Evolutionary conservation across 805 yeast species (phyloP).

Genomic region (Wickerhamiella azyma): DNA sequence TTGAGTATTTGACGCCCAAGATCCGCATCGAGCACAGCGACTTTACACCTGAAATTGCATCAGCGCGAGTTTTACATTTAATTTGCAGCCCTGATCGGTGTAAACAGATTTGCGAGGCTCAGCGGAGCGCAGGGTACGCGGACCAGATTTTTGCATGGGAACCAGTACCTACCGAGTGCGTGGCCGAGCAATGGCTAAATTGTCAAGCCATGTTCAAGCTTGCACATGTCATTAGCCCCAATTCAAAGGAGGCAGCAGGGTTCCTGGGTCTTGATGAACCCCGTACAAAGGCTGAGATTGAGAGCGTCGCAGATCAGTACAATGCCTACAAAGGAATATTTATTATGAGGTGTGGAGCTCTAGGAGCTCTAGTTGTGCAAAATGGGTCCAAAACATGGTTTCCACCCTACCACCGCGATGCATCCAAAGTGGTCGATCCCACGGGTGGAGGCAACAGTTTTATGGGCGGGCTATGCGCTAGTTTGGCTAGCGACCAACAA

Average conservation of each 20-base stretch:
- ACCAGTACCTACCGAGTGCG: slow-evolving; percentile 71
- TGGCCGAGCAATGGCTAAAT: slow-evolving; percentile 31
- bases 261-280: slow-evolving; percentile 41
- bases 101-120: slow-evolving; percentile 26
- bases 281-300: slow-evolving; percentile 28
- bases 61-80: slow-evolving; percentile 45
- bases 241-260: slow-evolving; percentile 67
- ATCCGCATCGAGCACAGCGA: slow-evolving; percentile 46
- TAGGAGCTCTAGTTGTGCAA: slow-evolving; percentile 46
- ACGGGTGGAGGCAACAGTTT: slow-evolving; percentile 93
- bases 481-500: slow-evolving; percentile 29
- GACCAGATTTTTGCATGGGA: slow-evolving; percentile 56
- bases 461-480: slow-evolving; percentile 66
- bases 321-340: slow-evolving; percentile 31
- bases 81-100: slow-evolving; percentile 61
- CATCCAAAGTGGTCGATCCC: slow-evolving; percentile 55
- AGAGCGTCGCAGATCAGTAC: slow-evolving; percentile 32
- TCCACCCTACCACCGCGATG: slow-evolving; percentile 58
- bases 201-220: slow-evolving; percentile 29
- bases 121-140: background rate
- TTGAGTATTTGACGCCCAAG: slow-evolving; percentile 50
- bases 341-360: slow-evolving; percentile 62
- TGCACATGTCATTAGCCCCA: slow-evolving; percentile 63
- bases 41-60: slow-evolving; percentile 30
- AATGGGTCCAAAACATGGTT: slow-evolving; percentile 31